A percentile compares a stretch with the other conserved stretches of the same genome.
Conservation (phyloP, 1,284 basidiomycete species). For the Neolentinus lepideus region DNA sequence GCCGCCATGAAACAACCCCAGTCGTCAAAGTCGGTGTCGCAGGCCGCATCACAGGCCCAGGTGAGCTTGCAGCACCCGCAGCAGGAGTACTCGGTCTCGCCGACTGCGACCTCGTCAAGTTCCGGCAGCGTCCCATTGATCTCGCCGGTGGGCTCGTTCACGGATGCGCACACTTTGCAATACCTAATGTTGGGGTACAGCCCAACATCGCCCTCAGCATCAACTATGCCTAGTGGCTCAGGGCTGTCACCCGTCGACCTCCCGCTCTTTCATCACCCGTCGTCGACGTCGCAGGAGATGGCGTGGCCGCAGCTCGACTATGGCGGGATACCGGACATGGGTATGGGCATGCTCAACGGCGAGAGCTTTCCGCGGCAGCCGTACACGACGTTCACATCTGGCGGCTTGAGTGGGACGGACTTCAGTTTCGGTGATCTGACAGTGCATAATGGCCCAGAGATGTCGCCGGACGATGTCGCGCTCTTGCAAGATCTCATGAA, state of each 20-base stretch:
- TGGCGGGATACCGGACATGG: slow-evolving; percentile 1
- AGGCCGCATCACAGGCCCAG: background rate
- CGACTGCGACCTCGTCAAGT: background rate
- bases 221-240: too few relatives aligned
- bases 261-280: too few relatives aligned
- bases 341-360: slow-evolving; percentile 1
- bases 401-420: background rate
- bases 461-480: too few relatives aligned
- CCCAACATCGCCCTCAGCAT: too few relatives aligned
- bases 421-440: background rate
- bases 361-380: background rate
- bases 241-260: too few relatives aligned
- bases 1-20: background rate
- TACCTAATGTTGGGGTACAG: background rate
- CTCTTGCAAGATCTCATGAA: too few relatives aligned
- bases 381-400: background rate
- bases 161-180: background rate
- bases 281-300: background rate
- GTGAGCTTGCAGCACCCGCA: too few relatives aligned
- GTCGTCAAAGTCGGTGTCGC: background rate
- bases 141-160: background rate
- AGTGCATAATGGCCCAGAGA: background rate
- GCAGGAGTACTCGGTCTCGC: background rate
- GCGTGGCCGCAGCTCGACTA: background rate
- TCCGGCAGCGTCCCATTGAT: background rate